Percentiles rank a stretch among this genome's conserved stretches.
phyloP scores from a whole-genome alignment of 805 yeast genomes.

The Pachysolen tannophilus region DNA sequence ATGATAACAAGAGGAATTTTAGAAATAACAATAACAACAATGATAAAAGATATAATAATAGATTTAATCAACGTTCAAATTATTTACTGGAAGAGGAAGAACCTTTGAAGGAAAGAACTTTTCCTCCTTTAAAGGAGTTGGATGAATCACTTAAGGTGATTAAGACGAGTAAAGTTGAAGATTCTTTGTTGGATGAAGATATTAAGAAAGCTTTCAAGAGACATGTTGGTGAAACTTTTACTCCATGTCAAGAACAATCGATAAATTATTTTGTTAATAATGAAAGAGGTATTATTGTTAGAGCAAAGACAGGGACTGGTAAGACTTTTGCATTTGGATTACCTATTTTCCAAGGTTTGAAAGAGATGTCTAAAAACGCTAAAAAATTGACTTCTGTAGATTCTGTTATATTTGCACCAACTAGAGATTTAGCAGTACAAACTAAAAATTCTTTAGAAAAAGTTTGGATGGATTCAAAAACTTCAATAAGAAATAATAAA shows the following conservation, averaged over 20 bases:
- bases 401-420: slow-evolving; percentile 75
- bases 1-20: not conserved
- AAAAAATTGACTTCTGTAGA: slow-evolving; percentile 30
- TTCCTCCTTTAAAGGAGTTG: slow-evolving; percentile 8
- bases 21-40: not conserved
- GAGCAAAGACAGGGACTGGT: slow-evolving; percentile 96
- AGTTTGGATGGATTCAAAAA: slow-evolving; percentile 22
- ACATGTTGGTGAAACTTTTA: slow-evolving; percentile 40
- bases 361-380: slow-evolving; percentile 23
- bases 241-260: slow-evolving; percentile 63
- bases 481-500: slow-evolving; percentile 14
- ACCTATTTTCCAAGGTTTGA: slow-evolving; percentile 59
- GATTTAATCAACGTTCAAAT: not conserved
- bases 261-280: slow-evolving; percentile 45
- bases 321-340: slow-evolving; percentile 85
- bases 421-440: slow-evolving; percentile 86
- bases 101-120: slow-evolving; percentile 1
- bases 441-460: slow-evolving; percentile 57
- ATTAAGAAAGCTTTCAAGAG: slow-evolving; percentile 23
- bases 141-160: slow-evolving; percentile 4
- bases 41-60: not conserved
- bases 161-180: slow-evolving; percentile 13
- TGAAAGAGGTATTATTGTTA: slow-evolving; percentile 63
- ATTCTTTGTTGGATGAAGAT: slow-evolving; percentile 18
- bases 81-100: not conserved